Evolutionary conservation across 768 basidiomycete species (phyloP).

Genomic region (Paxillus involutus): DNA sequence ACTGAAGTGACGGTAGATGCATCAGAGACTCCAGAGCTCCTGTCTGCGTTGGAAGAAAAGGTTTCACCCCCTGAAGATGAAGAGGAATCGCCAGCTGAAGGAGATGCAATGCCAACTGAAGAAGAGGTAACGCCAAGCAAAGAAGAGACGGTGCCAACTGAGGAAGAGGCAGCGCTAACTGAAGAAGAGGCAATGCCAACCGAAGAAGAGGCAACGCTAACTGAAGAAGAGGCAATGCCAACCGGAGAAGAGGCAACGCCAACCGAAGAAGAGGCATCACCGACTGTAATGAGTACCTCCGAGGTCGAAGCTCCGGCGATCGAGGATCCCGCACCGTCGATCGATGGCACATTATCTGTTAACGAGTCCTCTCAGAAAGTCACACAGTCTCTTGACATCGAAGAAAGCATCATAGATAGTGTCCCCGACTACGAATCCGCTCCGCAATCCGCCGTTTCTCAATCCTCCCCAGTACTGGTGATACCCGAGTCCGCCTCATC

Average conservation of each 20-base stretch:
- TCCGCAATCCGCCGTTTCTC: conserved; percentile 14
- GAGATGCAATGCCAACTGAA: no score
- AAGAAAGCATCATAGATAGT: conserved; percentile 4
- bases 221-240: no score
- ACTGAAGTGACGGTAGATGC: background rate
- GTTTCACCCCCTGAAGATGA: background rate
- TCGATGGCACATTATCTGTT: background rate
- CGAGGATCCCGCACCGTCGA: conserved; percentile 1
- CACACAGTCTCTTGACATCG: background rate
- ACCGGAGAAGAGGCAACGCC: no score
- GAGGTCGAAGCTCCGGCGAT: background rate
- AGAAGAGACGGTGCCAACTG: no score
- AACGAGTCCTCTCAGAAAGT: conserved; percentile 2
- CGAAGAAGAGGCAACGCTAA: no score
- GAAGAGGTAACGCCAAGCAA: no score
- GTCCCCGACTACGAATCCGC: conserved; percentile 14
- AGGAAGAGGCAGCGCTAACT: no score
- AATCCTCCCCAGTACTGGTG: background rate
- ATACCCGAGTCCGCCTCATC: background rate
- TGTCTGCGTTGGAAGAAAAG: background rate
- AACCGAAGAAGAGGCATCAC: background rate
- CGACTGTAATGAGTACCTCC: background rate
- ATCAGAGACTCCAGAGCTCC: background rate
- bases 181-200: no score
- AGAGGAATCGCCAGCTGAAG: no score